Conservation (phyloP, 306 rosid genomes). For the Citrullus colocynthis region DNA sequence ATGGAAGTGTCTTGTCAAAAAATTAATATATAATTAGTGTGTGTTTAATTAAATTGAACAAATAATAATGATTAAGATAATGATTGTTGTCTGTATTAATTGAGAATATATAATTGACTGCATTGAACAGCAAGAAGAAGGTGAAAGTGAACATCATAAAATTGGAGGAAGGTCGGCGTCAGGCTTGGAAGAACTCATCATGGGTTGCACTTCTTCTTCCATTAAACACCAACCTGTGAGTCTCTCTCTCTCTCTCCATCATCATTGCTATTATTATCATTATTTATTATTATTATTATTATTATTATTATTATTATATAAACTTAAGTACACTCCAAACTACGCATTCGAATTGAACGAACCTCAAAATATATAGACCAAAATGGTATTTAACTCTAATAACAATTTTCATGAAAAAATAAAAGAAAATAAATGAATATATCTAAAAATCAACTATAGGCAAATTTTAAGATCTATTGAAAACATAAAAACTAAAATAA, state of each 20-base stretch:
- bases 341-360: no score
- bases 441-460: no score
- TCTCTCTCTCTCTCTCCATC: background rate
- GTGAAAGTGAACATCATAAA: slow-evolving; percentile 62
- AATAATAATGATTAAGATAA: background rate
- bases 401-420: no score
- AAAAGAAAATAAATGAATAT: no score
- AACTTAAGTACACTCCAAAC: no score
- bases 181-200: slow-evolving; percentile 95
- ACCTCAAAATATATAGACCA: no score
- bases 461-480: no score
- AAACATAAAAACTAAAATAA: no score
- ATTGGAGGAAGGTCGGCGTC: slow-evolving; percentile 73
- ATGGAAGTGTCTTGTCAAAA: background rate
- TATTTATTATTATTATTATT: background rate
- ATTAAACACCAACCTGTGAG: slow-evolving; percentile 57
- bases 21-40: background rate
- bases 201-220: slow-evolving; percentile 90
- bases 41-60: no score
- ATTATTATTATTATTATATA: no score
- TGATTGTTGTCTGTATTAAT: background rate
- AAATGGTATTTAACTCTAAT: no score
- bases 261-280: background rate
- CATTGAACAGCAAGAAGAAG: slow-evolving; percentile 16
- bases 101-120: background rate